phyloP scores from a whole-genome alignment of 768 basidiomycete species.

The Coprinopsis marcescibilis region DNA sequence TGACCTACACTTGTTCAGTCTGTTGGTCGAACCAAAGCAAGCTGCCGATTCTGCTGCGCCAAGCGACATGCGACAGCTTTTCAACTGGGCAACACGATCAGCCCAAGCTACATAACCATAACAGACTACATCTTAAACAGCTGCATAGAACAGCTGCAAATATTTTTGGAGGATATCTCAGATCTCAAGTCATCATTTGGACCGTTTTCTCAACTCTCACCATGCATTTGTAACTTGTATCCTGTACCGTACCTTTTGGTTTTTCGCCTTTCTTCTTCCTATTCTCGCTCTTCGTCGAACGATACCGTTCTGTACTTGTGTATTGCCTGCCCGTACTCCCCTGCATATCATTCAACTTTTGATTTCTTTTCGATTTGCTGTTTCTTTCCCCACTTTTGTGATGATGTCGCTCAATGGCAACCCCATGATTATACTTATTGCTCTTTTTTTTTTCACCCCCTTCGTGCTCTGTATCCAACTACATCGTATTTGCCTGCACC shows the following conservation, averaged over 20 bases:
- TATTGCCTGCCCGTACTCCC: not conserved
- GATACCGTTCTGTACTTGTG: not conserved
- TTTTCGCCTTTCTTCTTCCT: not conserved
- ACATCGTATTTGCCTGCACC: too few relatives aligned
- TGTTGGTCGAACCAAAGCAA: conserved; percentile 80
- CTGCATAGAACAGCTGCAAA: too few relatives aligned
- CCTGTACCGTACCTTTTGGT: not conserved
- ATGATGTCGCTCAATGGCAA: not conserved
- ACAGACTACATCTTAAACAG: too few relatives aligned
- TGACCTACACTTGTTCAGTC: conserved; percentile 33
- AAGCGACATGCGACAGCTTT: conserved; percentile 72
- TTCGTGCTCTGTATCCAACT: too few relatives aligned
- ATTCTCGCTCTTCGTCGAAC: not conserved
- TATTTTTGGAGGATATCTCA: too few relatives aligned
- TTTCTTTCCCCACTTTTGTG: not conserved
- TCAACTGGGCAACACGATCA: conserved; percentile 72
- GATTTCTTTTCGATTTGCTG: not conserved
- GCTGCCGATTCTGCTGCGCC: conserved; percentile 61
- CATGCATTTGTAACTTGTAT: not conserved
- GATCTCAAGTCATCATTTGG: too few relatives aligned
- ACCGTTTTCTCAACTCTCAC: not conserved
- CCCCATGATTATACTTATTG: not conserved
- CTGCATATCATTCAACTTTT: not conserved
- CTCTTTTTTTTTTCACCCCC: not conserved
- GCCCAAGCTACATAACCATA: conserved; percentile 13